Evolutionary conservation across 345 rosid species (phyloP), one percentile per base, ranked within the genome.

Genomic region (Brassica rapa): DNA sequence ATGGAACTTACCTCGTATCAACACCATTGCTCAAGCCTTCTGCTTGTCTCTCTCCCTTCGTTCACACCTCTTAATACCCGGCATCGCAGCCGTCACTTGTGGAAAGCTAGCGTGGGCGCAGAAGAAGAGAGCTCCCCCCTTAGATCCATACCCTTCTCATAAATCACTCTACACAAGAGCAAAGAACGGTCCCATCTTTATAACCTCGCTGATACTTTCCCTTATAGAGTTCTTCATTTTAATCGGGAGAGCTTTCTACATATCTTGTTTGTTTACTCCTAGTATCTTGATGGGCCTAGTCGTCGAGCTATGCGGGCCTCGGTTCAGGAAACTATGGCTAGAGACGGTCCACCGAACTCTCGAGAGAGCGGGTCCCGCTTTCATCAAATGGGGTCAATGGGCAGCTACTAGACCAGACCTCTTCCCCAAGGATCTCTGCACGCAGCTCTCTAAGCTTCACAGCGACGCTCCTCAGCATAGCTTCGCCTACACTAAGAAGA

Each of bases 341-440:
- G 86, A 64, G 79, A 79, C 87, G 68, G 84, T 96, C 64, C 99
- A 82, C 74, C 86, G 85, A 57, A 88, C 98, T 1, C 80, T 96
- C 33, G 97, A 91, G 75, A 82, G 72, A 63, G 98, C 99, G 37
- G 99, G 99, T 55, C 98, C 99, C 49, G 99, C 99, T 32, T 93
- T 96, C 79, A 96, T 96, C 75, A 96, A 96, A 86, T 96, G 99
- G 99, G 99, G 99, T 63, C 99, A 96, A 67, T 96, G 99, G 99
- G 99, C 98, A 53, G 99, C 99, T 9, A 89, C 98, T 3, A 84
- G 99, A 72, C 99, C 99, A 1, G 99, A 96, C 83, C 93, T 96
- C 66, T 96, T 96, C 80, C 92, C 96, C 39, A 83, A 87, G 82
- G 99, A 96, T 87, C 75, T 96, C 35, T 96, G 99, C 66, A 82